Evolutionary conservation across 345 rosid species (phyloP), one percentile per base, ranked within the genome.

Genomic region (Balakata baccata): DNA sequence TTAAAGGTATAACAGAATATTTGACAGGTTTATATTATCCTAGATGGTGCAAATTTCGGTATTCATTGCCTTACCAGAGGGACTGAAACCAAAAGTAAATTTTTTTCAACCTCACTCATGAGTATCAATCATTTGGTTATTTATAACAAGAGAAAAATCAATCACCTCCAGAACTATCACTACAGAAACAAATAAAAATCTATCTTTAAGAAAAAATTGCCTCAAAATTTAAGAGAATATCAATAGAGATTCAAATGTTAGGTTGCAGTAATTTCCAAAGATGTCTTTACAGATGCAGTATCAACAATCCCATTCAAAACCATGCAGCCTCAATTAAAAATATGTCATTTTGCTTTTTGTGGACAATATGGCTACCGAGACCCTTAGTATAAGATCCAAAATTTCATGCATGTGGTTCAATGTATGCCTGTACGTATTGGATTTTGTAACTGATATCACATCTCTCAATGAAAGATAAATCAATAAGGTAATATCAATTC

Each of bases 21-120:
- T 47, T 9, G 13, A 67, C n/a, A 53, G 13, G 45, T 50, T 50
- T 67, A 45, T 5, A 49, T 67, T 67, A 67, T 49, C 70, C 53
- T 3, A 49, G 11, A 29, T 23, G 69, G 25, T 25, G 56, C n/a
- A 47, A 51, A 66, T 29, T 64, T 47, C 11, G 23, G 39, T 18
- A 49, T 13, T 34, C 16, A 39, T 50, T 49, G 39, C 70, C 59
- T 67, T 43, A 9, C 10, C 47, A 43, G 47, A 13, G 4, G 23
- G 34, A 67, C 16, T 53, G 54, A 67, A 12, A 25, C 23, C 69
- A 66, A 66, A 23, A 17, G 29, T 52, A 23, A 53, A 37, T 54
- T 69, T 22, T 70, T 64, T 20, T 56, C 64, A 41, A 13, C 52
- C 22, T 20, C 64, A 43, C 3, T 7, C 3, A 54, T 3, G 46